Conservation (phyloP, 2,329 filamentous ascomycete species). For the Xylaria sp. region DNA sequence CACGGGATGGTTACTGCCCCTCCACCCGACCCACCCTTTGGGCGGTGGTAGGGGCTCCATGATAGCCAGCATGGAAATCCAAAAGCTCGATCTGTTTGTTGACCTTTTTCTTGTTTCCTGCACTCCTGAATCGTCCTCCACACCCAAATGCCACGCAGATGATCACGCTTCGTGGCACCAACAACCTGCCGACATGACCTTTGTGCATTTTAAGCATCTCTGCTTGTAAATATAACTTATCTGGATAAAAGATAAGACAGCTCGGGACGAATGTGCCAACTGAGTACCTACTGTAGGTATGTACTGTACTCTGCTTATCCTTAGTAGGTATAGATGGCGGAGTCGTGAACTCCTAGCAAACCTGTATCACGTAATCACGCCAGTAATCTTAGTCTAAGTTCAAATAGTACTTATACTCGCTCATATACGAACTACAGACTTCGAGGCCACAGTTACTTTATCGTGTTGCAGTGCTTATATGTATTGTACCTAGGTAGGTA, state of each 20-base stretch:
- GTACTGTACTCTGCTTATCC: not conserved
- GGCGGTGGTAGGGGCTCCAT: not conserved
- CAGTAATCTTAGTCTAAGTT: no score
- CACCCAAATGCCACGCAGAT: slow-evolving; percentile 24
- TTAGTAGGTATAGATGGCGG: not conserved
- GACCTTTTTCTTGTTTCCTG: slow-evolving; percentile 4
- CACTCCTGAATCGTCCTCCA: slow-evolving; percentile 2
- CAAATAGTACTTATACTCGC: no score
- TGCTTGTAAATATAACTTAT: slow-evolving; percentile 1
- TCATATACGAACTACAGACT: no score
- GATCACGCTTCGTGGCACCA: slow-evolving; percentile 33
- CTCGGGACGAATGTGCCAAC: no score
- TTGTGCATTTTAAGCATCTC: not conserved
- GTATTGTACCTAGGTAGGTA: no score
- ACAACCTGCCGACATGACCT: slow-evolving; percentile 9
- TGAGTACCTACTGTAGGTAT: no score
- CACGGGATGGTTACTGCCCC: slow-evolving; percentile 7
- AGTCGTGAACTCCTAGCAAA: not conserved
- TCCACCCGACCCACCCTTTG: not conserved
- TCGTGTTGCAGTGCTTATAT: no score
- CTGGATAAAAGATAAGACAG: slow-evolving; percentile 4
- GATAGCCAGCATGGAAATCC: slow-evolving; percentile 4
- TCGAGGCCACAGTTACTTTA: no score
- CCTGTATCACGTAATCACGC: not conserved
- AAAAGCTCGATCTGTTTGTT: not conserved